A percentile compares a stretch with the other conserved stretches of the same genome.
Conservation (phyloP, 805 yeast species). For the Torulaspora microellipsoides region DNA sequence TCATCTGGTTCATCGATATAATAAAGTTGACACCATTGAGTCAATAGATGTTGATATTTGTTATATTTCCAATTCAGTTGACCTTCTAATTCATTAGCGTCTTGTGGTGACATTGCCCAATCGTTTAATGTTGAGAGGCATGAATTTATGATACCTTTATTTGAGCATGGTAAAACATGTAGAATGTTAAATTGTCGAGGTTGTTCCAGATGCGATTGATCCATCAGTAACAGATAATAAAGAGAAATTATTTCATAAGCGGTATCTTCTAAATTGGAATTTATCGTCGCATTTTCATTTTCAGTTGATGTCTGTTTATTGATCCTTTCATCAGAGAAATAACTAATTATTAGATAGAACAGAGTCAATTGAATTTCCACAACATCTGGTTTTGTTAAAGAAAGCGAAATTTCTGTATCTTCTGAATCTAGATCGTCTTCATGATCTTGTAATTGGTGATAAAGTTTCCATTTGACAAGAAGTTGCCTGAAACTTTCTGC, state of each 20-base stretch:
- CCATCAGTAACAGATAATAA: conserved; percentile 26
- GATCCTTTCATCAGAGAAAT: conserved; percentile 10
- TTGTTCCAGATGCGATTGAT: conserved; percentile 14
- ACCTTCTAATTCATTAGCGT: conserved; percentile 9
- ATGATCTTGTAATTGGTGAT: conserved; percentile 26
- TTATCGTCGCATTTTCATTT: background rate
- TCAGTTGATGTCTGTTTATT: background rate
- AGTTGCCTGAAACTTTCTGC: conserved; percentile 23
- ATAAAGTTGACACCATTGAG: conserved; percentile 26
- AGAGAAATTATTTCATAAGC: conserved; percentile 30
- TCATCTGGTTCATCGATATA: conserved; percentile 20
- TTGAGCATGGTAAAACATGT: conserved; percentile 30
- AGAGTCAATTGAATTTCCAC: conserved; percentile 30
- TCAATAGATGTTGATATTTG: conserved; percentile 22
- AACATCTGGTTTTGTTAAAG: conserved; percentile 23
- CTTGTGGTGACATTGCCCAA: conserved; percentile 19
- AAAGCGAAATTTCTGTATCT: background rate
- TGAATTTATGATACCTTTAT: conserved; percentile 21
- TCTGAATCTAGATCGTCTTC: conserved; percentile 11
- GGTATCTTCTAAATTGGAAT: conserved; percentile 17
- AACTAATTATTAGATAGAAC: conserved; percentile 21
- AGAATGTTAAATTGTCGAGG: conserved; percentile 24
- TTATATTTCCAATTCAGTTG: conserved; percentile 22
- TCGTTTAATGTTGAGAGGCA: conserved; percentile 22
- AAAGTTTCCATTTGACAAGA: conserved; percentile 23